Evolutionary conservation across 345 rosid species (phyloP).

Genomic region (Luvunga scandens): DNA sequence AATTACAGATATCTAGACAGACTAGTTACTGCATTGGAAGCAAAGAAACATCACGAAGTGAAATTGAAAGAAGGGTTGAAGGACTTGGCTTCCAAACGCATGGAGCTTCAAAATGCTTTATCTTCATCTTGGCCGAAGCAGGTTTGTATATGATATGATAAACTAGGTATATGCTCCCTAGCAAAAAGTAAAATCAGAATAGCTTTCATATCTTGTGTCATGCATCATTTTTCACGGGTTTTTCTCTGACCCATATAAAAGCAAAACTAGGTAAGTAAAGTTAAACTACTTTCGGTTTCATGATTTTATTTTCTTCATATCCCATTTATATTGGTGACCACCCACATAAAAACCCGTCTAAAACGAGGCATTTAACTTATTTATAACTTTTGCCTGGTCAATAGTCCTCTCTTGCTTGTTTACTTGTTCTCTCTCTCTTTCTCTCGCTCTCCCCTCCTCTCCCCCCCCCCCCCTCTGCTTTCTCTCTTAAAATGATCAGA

Average conservation of each 20-base stretch:
- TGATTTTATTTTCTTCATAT: background rate
- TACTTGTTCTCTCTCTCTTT: background rate
- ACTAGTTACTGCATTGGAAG: slow-evolving; percentile 75
- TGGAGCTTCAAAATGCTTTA: slow-evolving; percentile 89
- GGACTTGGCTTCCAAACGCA: slow-evolving; percentile 70
- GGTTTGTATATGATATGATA: slow-evolving; percentile 32
- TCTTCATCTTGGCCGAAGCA: slow-evolving; percentile 96
- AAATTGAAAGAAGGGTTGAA: slow-evolving; percentile 80
- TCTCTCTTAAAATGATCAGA: background rate
- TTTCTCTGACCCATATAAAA: background rate
- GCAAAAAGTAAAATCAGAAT: background rate
- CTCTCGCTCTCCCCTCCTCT: background rate
- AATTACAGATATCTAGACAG: slow-evolving; percentile 80
- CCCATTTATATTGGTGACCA: background rate
- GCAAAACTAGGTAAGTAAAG: background rate
- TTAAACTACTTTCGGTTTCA: background rate
- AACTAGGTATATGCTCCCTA: background rate
- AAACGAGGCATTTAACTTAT: background rate
- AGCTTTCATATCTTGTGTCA: background rate
- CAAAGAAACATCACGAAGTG: slow-evolving; percentile 78
- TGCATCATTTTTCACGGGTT: background rate
- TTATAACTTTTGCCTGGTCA: too few species aligned
- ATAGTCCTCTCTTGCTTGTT: background rate
- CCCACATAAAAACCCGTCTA: background rate
- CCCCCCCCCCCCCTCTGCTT: too few species aligned